Evolutionary conservation across 139 green algal genomes (phyloP).

Genomic region (Volvox africanus): DNA sequence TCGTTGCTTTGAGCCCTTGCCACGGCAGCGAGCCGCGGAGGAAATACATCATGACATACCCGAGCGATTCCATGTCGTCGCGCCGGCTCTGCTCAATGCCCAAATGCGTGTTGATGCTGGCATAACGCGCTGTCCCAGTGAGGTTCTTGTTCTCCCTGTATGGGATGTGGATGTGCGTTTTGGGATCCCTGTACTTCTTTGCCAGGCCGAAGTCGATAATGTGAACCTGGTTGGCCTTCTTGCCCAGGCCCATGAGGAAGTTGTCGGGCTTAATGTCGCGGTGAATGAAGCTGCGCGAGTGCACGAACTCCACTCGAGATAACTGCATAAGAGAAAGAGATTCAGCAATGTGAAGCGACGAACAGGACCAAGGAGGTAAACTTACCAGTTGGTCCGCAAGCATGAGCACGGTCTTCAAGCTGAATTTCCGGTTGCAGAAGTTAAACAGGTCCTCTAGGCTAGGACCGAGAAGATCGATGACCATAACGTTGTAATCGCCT

Average conservation of each 20-base stretch:
- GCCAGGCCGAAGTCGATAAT: slow-evolving; percentile 99
- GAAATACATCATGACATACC: slow-evolving; percentile 97
- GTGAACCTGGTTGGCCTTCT: slow-evolving; percentile 98
- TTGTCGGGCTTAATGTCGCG: slow-evolving; percentile 89
- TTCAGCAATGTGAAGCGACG: not conserved
- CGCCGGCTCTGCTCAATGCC: slow-evolving; percentile 98
- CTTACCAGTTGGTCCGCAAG: slow-evolving; percentile 98
- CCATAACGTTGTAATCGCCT: slow-evolving; percentile 99
- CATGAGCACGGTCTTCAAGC: slow-evolving; percentile 99
- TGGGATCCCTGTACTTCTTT: slow-evolving; percentile 99
- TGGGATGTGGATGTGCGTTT: slow-evolving; percentile 98
- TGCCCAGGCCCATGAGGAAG: slow-evolving; percentile 93
- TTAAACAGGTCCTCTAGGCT: slow-evolving; percentile 99
- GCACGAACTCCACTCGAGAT: slow-evolving; percentile 97
- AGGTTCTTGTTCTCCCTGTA: slow-evolving; percentile 99
- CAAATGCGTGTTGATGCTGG: slow-evolving; percentile 99
- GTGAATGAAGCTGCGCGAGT: slow-evolving; percentile 98
- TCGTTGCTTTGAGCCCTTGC: slow-evolving; percentile 96
- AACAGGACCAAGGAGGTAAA: not conserved
- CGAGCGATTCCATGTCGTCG: slow-evolving; percentile 96
- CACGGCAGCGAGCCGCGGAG: slow-evolving; percentile 96
- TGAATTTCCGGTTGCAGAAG: slow-evolving; percentile 99
- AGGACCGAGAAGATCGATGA: slow-evolving; percentile 97
- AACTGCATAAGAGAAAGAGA: slow-evolving; percentile 72
- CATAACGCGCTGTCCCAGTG: slow-evolving; percentile 99